Base-by-base conservation (phyloP, 176 grass and related monocot genomes). In the Musa troglodytarum region DNA sequence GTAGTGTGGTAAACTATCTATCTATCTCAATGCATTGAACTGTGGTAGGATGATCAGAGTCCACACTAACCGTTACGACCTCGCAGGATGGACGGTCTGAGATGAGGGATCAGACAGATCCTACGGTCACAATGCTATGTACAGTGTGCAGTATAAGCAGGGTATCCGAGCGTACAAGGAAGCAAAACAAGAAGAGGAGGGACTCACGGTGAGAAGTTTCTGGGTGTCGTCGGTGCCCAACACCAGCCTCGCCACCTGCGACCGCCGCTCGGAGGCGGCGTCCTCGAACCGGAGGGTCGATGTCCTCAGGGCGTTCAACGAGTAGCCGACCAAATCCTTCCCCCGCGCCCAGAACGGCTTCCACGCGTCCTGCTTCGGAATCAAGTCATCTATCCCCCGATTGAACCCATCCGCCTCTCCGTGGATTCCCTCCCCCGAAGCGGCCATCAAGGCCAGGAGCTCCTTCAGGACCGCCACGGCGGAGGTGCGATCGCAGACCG, bases 341-440 rank as follows among this genome's bases (percentile, higher is more conserved):
- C 95, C 95, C 17, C 90, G 81, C 10, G 78, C 82, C 95, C 90
- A 98, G 81, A 98, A 98, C 66, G 95, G 90, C 77, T 98, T 98
- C 74, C 75, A 91, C 62, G 80, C 66, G 74, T 91, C 95, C 63
- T 75, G 71, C 78, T 91, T 80, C 29, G 86, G 95, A 68, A 98
- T 84, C 86, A 85, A 61, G 25, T 86, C 82, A 78, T 98, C 95
- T 50, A 98, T 54, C 52, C 56, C 80, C 57, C 22, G 54, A 19
- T 63, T 28, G n/a, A 62, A 1, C 49, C 55, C 49, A 10, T 88
- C 80, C 13, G 77, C 16, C 20, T 50, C 68, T 7, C 68, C 8
- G 13, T 10, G 4, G 66, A 14, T 8, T 28, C 70, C 62, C 65
- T 70, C 82, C 65, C 59, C 84, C 11, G 71, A 57, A 70, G 49